Evolutionary conservation across 805 yeast genomes (phyloP).

Genomic region (Saccharomycopsis lassenensis): DNA sequence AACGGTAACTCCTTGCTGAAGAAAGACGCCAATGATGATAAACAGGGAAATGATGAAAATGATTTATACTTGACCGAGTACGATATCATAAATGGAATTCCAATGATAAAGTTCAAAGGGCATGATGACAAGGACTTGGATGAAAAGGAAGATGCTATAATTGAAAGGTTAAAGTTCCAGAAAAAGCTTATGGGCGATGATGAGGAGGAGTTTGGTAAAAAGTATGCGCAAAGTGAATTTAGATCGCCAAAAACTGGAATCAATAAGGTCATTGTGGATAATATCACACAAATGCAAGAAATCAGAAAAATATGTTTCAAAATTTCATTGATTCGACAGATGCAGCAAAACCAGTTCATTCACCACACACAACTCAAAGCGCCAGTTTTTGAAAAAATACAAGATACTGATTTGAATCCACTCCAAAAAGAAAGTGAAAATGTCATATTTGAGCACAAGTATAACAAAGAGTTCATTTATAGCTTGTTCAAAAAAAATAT

Average conservation of each 20-base stretch:
- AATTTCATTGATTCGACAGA: constrained; percentile 74
- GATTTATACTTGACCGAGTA: constrained; percentile 70
- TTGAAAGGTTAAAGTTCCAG: constrained; percentile 12
- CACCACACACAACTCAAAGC: constrained; percentile 65
- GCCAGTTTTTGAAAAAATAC: constrained; percentile 51
- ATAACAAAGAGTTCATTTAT: constrained; percentile 49
- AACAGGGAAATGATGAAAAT: constrained; percentile 30
- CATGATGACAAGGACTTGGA: constrained; percentile 36
- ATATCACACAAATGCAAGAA: constrained; percentile 74
- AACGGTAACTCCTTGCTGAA: not conserved
- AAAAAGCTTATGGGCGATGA: constrained; percentile 20
- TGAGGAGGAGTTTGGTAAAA: constrained; percentile 27
- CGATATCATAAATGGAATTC: constrained; percentile 72
- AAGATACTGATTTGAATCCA: constrained; percentile 72
- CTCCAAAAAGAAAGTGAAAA: constrained; percentile 59
- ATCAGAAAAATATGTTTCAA: constrained; percentile 82
- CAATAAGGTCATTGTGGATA: constrained; percentile 46
- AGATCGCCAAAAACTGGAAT: constrained; percentile 43
- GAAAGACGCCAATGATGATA: constrained; percentile 19
- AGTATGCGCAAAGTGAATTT: too few relatives aligned
- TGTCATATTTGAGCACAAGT: constrained; percentile 39
- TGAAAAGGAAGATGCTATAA: constrained; percentile 32
- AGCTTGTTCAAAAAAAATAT: constrained; percentile 58
- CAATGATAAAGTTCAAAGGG: constrained; percentile 49
- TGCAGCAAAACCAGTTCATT: constrained; percentile 73